Base-by-base conservation (phyloP, 192 early-diverging fungal species). In the Mortierella hygrophila region DNA sequence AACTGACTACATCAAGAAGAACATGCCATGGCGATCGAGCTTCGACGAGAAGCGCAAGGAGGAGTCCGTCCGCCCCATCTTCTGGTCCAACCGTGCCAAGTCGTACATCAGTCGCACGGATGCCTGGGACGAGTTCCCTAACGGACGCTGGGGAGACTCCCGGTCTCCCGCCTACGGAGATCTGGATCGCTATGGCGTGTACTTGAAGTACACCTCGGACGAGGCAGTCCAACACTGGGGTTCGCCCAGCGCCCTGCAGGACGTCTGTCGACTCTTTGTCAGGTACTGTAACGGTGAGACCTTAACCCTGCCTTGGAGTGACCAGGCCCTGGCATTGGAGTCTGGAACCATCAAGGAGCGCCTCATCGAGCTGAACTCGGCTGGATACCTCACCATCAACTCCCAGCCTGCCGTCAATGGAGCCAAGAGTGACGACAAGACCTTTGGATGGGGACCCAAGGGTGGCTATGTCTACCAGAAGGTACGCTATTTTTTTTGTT, bases 131-230 rank as follows among this genome's bases (percentile, higher is more conserved):
- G 97, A 98, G 83, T 99, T 97, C 83, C 98, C 97, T 65, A 99
- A 99, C 89, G 98, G 98, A 23, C 94, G 98, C 75, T 99, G 97
- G 98, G 98, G 98, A 44, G 97, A 99, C 74, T 95, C 98, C 44
- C 93, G 97, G 63, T 99, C 98, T 21, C 97, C 97, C 23, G 95
- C 95, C 63, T 96, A 92, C 81, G 97, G 97, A 75, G 93, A 95
- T 77, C 87, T 96, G 76, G 89, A 92, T 72, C 95, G 96, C 41
- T 97, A 95, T 89, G 95, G 95, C 70, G 92, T 97, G 68, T 91
- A 93, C 79, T 88, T 98, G 75, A 95, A 96, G 69, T 91, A 95
- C 75, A 89, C 93, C 37, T 75, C 89, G 18, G 93, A 93, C 15
- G 94, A 97, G 82, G 92, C 92, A 35, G 78, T 94, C 42, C 85